These are phyloP conservation scores for Diplocarpon mali DNA, from an alignment of 2,329 filamentous ascomycete genomes.

Conservation along the genomic window DNA sequence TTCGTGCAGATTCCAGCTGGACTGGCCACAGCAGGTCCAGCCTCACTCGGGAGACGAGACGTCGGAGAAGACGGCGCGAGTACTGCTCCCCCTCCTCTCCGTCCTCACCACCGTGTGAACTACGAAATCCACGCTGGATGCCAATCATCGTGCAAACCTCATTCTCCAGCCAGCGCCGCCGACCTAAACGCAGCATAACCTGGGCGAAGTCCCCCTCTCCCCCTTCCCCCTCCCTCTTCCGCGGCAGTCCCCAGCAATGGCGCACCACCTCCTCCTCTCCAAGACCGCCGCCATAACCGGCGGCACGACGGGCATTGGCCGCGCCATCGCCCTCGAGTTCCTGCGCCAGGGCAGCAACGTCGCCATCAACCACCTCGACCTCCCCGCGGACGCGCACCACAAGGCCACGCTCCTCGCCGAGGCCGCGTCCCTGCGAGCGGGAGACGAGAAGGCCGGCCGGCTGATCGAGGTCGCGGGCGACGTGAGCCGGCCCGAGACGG, in stretches of 20 bases:
- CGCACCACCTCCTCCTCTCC: conserved; percentile 45
- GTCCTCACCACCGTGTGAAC: too few relatives aligned
- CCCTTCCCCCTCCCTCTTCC: neutral
- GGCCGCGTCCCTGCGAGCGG: conserved; percentile 36
- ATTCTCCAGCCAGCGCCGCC: too few relatives aligned
- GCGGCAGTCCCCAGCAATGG: conserved; percentile 11
- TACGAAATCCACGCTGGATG: too few relatives aligned
- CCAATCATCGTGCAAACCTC: too few relatives aligned
- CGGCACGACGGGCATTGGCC: conserved; percentile 75
- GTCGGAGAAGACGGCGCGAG: too few relatives aligned
- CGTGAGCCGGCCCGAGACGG: conserved; percentile 64
- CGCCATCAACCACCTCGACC: conserved; percentile 68
- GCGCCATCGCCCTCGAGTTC: conserved; percentile 73
- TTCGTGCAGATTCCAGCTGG: neutral
- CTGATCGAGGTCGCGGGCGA: conserved; percentile 66
- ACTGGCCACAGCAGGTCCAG: neutral
- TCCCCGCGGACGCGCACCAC: conserved; percentile 39
- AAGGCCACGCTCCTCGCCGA: conserved; percentile 42
- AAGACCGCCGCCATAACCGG: conserved; percentile 84
- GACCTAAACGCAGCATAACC: too few relatives aligned
- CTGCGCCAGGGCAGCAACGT: conserved; percentile 68
- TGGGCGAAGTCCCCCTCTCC: neutral
- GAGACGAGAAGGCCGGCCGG: conserved; percentile 33
- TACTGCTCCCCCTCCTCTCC: too few relatives aligned
- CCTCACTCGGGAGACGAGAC: too few relatives aligned